phyloP scores from a whole-genome alignment of 495 filamentous ascomycete genomes.

The Aspergillus coremiiformis region DNA sequence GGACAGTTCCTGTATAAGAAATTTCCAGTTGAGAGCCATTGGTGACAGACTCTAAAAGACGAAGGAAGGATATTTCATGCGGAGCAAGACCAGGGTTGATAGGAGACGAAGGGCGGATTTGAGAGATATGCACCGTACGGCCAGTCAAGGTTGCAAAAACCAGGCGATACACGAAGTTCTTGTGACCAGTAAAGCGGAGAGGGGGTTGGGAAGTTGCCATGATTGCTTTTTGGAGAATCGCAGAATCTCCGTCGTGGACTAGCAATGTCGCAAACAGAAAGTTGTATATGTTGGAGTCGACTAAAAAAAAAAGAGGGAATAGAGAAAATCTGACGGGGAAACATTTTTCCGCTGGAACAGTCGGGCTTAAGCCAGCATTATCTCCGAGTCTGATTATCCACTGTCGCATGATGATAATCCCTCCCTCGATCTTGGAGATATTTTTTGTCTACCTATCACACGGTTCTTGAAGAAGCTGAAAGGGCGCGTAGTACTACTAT shows the following conservation, averaged over 20 bases:
- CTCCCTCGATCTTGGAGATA: background rate
- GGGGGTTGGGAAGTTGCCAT: constrained; percentile 45
- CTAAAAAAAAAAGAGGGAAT: constrained; percentile 28
- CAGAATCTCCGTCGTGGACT: constrained; percentile 1
- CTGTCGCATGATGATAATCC: background rate
- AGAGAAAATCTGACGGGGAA: constrained; percentile 23
- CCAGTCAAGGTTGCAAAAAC: constrained; percentile 89
- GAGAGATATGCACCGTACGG: constrained; percentile 78
- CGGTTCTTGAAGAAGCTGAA: background rate
- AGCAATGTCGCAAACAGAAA: background rate
- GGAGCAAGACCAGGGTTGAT: constrained; percentile 80
- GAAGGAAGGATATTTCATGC: constrained; percentile 92
- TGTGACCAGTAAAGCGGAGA: constrained; percentile 71
- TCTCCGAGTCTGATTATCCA: constrained; percentile 15
- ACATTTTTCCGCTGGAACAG: constrained; percentile 16
- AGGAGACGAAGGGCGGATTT: constrained; percentile 79
- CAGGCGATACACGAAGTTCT: constrained; percentile 73
- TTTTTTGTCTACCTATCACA: background rate
- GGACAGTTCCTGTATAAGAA: constrained; percentile 85
- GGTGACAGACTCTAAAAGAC: constrained; percentile 87
- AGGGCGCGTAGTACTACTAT: too few species aligned
- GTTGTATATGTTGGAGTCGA: background rate
- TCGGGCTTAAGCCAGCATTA: constrained; percentile 5
- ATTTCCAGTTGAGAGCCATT: constrained; percentile 95
- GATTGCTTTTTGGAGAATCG: constrained; percentile 12